Evolutionary conservation across 225 moss, liverwort and hornwort genomes (phyloP).

Genomic region (Pseudoscleropodium purum): DNA sequence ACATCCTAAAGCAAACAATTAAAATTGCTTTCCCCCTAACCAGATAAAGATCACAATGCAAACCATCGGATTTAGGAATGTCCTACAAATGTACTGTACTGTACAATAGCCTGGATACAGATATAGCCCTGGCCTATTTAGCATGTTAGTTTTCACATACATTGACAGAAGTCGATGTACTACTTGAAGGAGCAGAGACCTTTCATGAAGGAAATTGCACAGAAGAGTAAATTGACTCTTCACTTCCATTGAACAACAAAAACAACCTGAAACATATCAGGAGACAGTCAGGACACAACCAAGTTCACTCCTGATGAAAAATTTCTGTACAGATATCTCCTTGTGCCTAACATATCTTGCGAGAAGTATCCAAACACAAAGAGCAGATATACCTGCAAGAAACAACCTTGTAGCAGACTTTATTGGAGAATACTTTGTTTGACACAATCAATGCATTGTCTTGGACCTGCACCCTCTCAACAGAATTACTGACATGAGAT

Average conservation of each 20-base stretch:
- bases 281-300: neutral
- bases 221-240: neutral
- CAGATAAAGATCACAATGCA: neutral
- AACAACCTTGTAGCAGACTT: neutral
- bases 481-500: neutral
- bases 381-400: neutral
- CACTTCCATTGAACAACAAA: neutral
- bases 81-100: slow-evolving; percentile 4
- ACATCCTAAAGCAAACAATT: neutral
- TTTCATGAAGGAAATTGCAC: neutral
- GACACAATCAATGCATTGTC: neutral
- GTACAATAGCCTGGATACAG: neutral
- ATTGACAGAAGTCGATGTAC: neutral
- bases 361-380: neutral
- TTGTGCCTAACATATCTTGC: neutral
- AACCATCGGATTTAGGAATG: neutral
- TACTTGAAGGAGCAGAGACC: neutral
- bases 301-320: neutral
- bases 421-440: neutral
- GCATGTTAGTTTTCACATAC: neutral
- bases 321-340: neutral
- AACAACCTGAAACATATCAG: neutral
- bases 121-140: neutral
- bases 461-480: slow-evolving; percentile 8
- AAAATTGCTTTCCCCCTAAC: neutral